Evolutionary conservation across 1,284 basidiomycete species (phyloP).

Genomic region (Pterulicium gracile): DNA sequence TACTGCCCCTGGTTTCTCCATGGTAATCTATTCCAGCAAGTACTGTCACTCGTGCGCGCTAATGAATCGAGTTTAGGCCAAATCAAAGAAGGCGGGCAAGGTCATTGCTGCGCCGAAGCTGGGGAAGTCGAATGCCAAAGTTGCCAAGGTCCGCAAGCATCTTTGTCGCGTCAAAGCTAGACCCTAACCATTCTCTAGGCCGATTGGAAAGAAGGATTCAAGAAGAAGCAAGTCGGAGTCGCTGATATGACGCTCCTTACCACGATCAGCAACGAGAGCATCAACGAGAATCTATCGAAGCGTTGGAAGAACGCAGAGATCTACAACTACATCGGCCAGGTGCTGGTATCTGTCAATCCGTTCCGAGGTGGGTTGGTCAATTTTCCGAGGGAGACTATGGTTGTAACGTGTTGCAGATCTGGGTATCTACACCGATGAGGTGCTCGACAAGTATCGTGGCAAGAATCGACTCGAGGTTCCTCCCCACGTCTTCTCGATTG

Average conservation of each 20-base stretch:
- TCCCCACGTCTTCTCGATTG: conserved; percentile 96
- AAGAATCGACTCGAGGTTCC: conserved; percentile 98
- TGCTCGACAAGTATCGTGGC: conserved; percentile 81
- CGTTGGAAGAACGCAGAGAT: conserved; percentile 95
- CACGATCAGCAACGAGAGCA: conserved; percentile 94
- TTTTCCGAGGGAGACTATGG: too few species aligned
- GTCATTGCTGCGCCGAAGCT: conserved; percentile 55
- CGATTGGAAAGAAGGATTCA: conserved; percentile 97
- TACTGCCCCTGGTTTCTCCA: too few species aligned
- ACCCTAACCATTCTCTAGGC: conserved; percentile 43
- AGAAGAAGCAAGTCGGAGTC: conserved; percentile 96
- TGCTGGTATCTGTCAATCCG: conserved; percentile 97
- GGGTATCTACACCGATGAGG: conserved; percentile 93
- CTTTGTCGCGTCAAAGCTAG: background rate
- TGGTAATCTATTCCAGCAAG: too few species aligned
- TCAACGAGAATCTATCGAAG: conserved; percentile 97
- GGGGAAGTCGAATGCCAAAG: conserved; percentile 46
- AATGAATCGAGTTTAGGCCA: conserved; percentile 68
- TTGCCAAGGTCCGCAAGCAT: conserved; percentile 52
- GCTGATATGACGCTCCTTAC: conserved; percentile 97
- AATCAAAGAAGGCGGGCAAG: conserved; percentile 87
- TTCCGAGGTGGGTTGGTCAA: conserved; percentile 66
- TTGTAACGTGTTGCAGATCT: too few species aligned
- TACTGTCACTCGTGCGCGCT: too few species aligned
- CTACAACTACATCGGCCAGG: conserved; percentile 98